These are phyloP conservation scores for Musa balbisiana DNA, from an alignment of 202 grass and related monocot genomes.

Conservation along the genomic window DNA sequence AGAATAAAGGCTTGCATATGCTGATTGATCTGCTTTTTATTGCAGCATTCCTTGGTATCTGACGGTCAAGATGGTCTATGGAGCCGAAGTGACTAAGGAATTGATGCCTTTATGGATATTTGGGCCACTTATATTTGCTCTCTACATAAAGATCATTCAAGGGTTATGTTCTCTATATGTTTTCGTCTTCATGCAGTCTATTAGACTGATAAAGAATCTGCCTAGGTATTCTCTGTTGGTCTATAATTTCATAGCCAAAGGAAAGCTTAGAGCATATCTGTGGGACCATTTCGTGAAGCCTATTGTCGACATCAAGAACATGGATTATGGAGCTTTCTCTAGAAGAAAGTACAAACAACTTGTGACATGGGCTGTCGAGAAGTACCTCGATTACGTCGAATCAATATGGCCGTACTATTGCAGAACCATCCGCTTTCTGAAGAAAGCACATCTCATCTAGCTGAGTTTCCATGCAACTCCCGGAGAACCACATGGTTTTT, in stretches of 20 bases:
- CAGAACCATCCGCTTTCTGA: constrained; percentile 22
- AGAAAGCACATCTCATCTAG: constrained; percentile 27
- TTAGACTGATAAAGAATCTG: constrained; percentile 15
- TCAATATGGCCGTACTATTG: constrained; percentile 32
- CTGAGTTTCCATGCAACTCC: not conserved
- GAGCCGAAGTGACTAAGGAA: constrained; percentile 14
- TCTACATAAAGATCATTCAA: constrained; percentile 16
- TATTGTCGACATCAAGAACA: constrained; percentile 12
- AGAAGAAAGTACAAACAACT: constrained; percentile 8
- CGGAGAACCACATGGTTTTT: not conserved
- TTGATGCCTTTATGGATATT: constrained; percentile 24
- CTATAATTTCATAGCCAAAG: constrained; percentile 10
- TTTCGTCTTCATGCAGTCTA: constrained; percentile 11
- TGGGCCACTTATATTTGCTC: constrained; percentile 13
- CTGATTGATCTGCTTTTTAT: not conserved
- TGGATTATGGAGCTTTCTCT: constrained; percentile 10
- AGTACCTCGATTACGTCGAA: constrained; percentile 22
- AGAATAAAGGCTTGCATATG: not conserved
- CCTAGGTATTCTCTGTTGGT: constrained; percentile 8
- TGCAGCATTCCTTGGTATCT: constrained; percentile 22
- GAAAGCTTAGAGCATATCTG: constrained; percentile 2
- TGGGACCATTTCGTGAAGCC: constrained; percentile 8
- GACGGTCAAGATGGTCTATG: constrained; percentile 13
- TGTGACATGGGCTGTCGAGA: constrained; percentile 3
- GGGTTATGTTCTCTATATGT: constrained; percentile 13